Conservation (phyloP, 371 early-diverging fungal genomes). For the Funneliformis caledonium region DNA sequence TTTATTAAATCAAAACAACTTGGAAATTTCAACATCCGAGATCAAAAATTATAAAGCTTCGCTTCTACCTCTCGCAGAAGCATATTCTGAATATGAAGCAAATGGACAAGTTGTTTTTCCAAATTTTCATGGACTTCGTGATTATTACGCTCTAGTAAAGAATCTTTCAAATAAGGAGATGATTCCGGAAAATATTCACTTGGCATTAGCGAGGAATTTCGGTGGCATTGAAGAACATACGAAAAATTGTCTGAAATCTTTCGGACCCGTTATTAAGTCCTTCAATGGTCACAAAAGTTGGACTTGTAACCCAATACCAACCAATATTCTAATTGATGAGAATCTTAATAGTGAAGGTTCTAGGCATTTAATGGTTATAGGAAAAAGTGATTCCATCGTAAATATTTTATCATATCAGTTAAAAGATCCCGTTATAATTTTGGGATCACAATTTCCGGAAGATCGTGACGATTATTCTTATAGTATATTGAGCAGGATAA, state of each 20-base stretch:
- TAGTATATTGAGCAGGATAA: constrained; percentile 36
- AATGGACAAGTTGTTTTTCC: background rate
- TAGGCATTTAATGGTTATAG: constrained; percentile 41
- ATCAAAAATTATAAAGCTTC: background rate
- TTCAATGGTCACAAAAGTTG: constrained; percentile 16
- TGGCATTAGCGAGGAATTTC: constrained; percentile 41
- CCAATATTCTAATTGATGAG: constrained; percentile 11
- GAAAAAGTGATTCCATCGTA: constrained; percentile 39
- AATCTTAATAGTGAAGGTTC: constrained; percentile 37
- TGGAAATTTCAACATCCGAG: background rate
- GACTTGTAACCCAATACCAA: constrained; percentile 18
- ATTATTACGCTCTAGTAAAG: constrained; percentile 40
- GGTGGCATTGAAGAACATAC: constrained; percentile 29
- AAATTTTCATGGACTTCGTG: constrained; percentile 42
- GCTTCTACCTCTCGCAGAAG: constrained; percentile 8
- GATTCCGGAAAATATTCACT: constrained; percentile 24
- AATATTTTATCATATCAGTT: constrained; percentile 39
- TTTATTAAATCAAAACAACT: constrained; percentile 2
- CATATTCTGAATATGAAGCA: constrained; percentile 36
- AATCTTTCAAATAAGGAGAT: constrained; percentile 21
- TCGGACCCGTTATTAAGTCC: background rate
- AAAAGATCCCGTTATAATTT: constrained; percentile 32
- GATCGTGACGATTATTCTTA: constrained; percentile 41
- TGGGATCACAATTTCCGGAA: constrained; percentile 41
- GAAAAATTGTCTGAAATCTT: constrained; percentile 14